Base-by-base conservation (phyloP, 768 basidiomycete genomes). In the Mycena amicta region DNA sequence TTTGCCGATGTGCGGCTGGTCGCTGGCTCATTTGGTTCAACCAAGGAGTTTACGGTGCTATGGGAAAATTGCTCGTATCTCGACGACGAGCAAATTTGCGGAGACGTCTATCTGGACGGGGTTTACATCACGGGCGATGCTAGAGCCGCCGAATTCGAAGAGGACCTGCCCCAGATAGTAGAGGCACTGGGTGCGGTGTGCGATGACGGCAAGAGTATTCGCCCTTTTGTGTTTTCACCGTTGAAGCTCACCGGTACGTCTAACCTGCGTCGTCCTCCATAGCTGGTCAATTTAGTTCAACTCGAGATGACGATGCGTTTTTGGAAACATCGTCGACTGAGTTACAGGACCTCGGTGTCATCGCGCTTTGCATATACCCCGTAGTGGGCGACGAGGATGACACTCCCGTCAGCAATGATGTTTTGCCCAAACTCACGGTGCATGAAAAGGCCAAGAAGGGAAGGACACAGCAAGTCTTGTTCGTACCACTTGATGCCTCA, bases 401-500 rank as follows among this genome's bases (percentile, higher is more conserved):
- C 47, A 56, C 12, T n/a, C n/a, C n/a, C n/a, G 18, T 50, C 1
- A 26, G 25, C 12, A 22, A 57, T n/a, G 23, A 53, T 56, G 1
- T 31, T 50, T 13, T 56, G 53, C 4, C 13, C 53, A n/a, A 20
- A 45, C 4, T 53, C 53, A 58, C 54, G 49, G 56, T 62, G 3
- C 61, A 62, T 25, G 61, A 62, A 20, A 52, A 53, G 4, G n/a
- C 61, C 1, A 62, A 62, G 23, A 62, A 62, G 25, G 61, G 40
- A 2, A 58, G 57, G 53, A 62, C 54, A n/a, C 61, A 62, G 28
- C 61, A 62, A 33, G 50, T 62, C n/a, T 23, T 30, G 61, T 62
- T 37, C 27, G 61, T 27, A 16, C n/a, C n/a, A n/a, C n/a, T n/a
- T n/a, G n/a, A 53, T 23, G 4, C 22, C 11, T 26, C 4, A 16